These are phyloP conservation scores for Colletotrichum trifolii DNA, from an alignment of 2,329 filamentous ascomycete genomes.

Conservation along the genomic window DNA sequence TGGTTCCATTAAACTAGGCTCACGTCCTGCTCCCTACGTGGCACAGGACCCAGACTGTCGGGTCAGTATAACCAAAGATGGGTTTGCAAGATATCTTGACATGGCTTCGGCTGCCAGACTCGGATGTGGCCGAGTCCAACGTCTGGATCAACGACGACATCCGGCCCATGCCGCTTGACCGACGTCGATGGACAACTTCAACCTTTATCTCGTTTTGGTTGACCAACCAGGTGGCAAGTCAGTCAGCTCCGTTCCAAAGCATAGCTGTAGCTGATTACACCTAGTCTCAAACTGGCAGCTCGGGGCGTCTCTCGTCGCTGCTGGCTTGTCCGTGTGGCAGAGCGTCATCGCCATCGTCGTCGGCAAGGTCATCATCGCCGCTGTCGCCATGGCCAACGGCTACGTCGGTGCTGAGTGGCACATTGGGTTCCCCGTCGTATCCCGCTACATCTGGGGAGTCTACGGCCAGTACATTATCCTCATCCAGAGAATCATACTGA, in stretches of 20 bases:
- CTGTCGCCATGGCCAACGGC: constrained; percentile 26
- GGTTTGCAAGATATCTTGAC: background rate
- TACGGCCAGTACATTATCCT: constrained; percentile 52
- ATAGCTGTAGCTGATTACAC: background rate
- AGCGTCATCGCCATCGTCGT: constrained; percentile 29
- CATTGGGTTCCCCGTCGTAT: constrained; percentile 55
- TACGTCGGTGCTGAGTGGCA: constrained; percentile 45
- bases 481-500: constrained; percentile 51
- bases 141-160: constrained; percentile 38
- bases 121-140: constrained; percentile 30
- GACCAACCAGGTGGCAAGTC: constrained; percentile 31
- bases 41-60: background rate
- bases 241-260: background rate
- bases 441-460: constrained; percentile 53
- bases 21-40: background rate
- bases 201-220: constrained; percentile 37
- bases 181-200: constrained; percentile 30
- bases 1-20: constrained; percentile 13
- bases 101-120: constrained; percentile 28
- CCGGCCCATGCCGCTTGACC: constrained; percentile 32
- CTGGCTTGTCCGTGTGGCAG: constrained; percentile 32
- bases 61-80: background rate
- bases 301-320: constrained; percentile 24
- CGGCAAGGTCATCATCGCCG: constrained; percentile 32
- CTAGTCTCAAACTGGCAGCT: constrained; percentile 32